These are phyloP conservation scores for Elasticomyces elasticus DNA, from an alignment of 495 filamentous ascomycete species.

Conservation along the genomic window DNA sequence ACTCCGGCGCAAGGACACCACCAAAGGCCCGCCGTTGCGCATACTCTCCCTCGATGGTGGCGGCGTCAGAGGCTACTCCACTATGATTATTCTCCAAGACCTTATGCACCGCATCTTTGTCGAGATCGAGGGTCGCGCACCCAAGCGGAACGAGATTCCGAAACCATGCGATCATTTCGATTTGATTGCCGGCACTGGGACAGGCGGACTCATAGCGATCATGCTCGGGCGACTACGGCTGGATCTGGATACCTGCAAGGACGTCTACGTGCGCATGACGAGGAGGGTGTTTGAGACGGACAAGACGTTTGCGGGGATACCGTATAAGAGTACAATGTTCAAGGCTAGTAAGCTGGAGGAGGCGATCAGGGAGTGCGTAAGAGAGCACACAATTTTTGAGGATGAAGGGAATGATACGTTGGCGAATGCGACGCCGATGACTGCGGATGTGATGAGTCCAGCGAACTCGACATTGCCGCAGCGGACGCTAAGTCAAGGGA, in stretches of 20 bases:
- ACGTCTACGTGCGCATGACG: constrained; percentile 90
- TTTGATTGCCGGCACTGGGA: constrained; percentile 87
- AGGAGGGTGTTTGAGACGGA: constrained; percentile 93
- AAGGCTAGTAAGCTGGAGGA: constrained; percentile 93
- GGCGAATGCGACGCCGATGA: constrained; percentile 22
- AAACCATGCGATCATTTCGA: constrained; percentile 99
- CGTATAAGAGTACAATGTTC: constrained; percentile 85
- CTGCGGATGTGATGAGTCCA: constrained; percentile 14
- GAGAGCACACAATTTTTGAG: constrained; percentile 73
- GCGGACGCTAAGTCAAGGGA: constrained; percentile 46
- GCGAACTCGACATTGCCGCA: constrained; percentile 5
- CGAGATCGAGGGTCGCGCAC: constrained; percentile 71
- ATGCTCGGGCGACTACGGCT: constrained; percentile 90
- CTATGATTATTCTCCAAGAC: constrained; percentile 89
- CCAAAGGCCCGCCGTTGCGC: constrained; percentile 83
- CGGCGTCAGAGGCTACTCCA: constrained; percentile 93
- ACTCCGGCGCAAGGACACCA: constrained; percentile 77
- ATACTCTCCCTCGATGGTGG: constrained; percentile 92
- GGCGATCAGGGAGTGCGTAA: constrained; percentile 80
- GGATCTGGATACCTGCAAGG: constrained; percentile 90
- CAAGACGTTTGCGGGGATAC: constrained; percentile 91
- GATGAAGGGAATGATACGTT: constrained; percentile 58
- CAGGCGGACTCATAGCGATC: constrained; percentile 87
- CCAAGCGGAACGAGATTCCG: constrained; percentile 76
- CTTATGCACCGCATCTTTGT: constrained; percentile 91